Conservation (phyloP, 2,329 filamentous ascomycete species). For the Atkinsonella hypoxylon region DNA sequence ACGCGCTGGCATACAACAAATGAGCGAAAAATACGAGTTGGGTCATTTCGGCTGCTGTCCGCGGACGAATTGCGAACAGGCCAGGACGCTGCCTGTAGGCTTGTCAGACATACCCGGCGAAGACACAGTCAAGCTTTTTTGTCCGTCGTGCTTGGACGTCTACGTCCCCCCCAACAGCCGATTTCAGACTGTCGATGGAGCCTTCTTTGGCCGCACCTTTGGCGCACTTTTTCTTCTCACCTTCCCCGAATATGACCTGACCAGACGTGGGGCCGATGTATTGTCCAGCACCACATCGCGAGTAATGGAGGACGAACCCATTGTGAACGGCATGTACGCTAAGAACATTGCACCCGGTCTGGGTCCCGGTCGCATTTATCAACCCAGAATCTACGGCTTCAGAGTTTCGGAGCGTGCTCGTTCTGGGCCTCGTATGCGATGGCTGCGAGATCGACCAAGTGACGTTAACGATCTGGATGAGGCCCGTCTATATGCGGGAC, state of each 20-base stretch:
- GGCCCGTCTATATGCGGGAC: conserved; percentile 40
- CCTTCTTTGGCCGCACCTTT: conserved; percentile 97
- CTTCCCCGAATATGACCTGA: conserved; percentile 89
- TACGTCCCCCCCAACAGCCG: conserved; percentile 96
- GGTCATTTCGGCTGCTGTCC: conserved; percentile 94
- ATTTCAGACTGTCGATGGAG: conserved; percentile 94
- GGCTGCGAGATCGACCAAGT: conserved; percentile 74
- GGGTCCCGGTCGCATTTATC: conserved; percentile 73
- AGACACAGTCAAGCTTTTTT: conserved; percentile 97
- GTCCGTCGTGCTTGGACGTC: conserved; percentile 89
- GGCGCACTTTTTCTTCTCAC: conserved; percentile 96
- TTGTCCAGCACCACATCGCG: conserved; percentile 28
- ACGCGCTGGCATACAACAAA: conserved; percentile 90
- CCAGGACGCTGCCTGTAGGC: conserved; percentile 84
- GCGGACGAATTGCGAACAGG: conserved; percentile 83
- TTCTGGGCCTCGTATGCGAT: conserved; percentile 91
- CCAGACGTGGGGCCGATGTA: conserved; percentile 54
- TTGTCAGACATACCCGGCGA: conserved; percentile 90
- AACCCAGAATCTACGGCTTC: conserved; percentile 94
- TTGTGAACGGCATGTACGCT: conserved; percentile 77
- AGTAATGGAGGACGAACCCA: conserved; percentile 30
- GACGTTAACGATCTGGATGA: conserved; percentile 81
- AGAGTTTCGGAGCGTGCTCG: conserved; percentile 81
- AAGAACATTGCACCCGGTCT: conserved; percentile 83
- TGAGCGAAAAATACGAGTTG: conserved; percentile 98